phyloP scores from a whole-genome alignment of 768 basidiomycete species.

The Lactarius akahatsu region DNA sequence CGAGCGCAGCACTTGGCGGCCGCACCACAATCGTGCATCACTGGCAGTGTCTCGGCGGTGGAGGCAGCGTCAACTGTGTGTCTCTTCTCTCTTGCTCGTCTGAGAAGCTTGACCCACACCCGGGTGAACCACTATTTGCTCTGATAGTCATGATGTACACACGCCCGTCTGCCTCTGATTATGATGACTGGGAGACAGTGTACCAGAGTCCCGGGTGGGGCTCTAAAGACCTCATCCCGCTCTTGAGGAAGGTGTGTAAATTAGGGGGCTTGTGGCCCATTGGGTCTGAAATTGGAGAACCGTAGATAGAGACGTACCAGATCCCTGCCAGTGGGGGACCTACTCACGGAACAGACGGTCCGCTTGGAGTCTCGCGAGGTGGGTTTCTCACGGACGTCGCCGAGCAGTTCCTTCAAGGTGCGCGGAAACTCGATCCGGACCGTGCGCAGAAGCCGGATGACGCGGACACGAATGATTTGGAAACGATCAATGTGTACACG shows the following conservation, averaged over 20 bases:
- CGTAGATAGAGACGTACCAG: constrained; percentile 43
- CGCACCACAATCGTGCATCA: too few species aligned
- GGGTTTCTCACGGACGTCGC: constrained; percentile 31
- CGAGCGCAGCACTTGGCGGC: too few species aligned
- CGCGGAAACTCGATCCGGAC: constrained; percentile 29
- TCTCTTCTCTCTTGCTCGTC: too few species aligned
- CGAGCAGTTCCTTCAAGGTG: constrained; percentile 34
- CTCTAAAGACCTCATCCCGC: constrained; percentile 53
- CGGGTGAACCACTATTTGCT: too few species aligned
- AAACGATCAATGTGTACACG: constrained; percentile 32
- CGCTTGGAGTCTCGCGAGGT: constrained; percentile 40
- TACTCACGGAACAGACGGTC: constrained; percentile 49
- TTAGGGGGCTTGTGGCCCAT: background rate
- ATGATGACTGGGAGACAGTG: constrained; percentile 57
- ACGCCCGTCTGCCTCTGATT: constrained; percentile 60
- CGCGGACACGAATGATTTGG: constrained; percentile 31
- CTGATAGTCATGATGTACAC: constrained; percentile 45
- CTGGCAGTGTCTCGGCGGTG: too few species aligned
- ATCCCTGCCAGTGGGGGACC: constrained; percentile 30
- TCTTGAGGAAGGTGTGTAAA: constrained; percentile 51
- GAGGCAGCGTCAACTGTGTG: too few species aligned
- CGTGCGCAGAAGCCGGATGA: constrained; percentile 26
- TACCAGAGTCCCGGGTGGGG: constrained; percentile 62
- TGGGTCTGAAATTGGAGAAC: background rate
- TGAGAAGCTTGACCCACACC: background rate